Percentiles rank a stretch among this genome's conserved stretches.
These are phyloP conservation scores for Nitzschia sp. DNA, from an alignment of 108 stramenopile species.

Conservation along the genomic window DNA sequence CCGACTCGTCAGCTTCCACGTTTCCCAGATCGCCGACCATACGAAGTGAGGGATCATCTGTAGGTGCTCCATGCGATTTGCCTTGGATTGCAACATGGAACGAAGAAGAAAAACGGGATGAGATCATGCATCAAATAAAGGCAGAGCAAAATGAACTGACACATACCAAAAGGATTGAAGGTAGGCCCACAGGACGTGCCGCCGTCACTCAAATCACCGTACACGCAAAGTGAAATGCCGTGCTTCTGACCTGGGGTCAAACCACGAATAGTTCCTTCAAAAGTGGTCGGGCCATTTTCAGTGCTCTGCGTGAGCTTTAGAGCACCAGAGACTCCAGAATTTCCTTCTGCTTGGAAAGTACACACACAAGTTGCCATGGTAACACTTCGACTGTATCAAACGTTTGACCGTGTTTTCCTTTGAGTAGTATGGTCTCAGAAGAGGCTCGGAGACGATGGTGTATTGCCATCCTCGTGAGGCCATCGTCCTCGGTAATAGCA, in stretches of 20 bases:
- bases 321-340: constrained; percentile 47
- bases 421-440: no score
- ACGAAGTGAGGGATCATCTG: constrained; percentile 70
- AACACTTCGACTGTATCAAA: no score
- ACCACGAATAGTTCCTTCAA: constrained; percentile 72
- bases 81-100: constrained; percentile 29
- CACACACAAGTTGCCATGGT: constrained; percentile 52
- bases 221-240: constrained; percentile 82
- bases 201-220: constrained; percentile 84
- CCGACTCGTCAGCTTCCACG: constrained; percentile 64
- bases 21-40: constrained; percentile 94
- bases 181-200: constrained; percentile 70
- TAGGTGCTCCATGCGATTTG: constrained; percentile 85
- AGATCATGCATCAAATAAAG: not conserved
- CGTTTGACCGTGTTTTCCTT: no score
- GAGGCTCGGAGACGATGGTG: no score
- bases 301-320: constrained; percentile 63
- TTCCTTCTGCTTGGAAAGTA: constrained; percentile 38
- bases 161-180: constrained; percentile 94
- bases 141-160: not conserved
- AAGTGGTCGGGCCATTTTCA: constrained; percentile 72
- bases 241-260: constrained; percentile 86
- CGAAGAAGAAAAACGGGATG: not conserved
- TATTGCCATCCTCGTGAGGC: no score
- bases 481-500: no score